Conservation (phyloP, 164 flowering plant species). For the Stephania cephalantha region DNA sequence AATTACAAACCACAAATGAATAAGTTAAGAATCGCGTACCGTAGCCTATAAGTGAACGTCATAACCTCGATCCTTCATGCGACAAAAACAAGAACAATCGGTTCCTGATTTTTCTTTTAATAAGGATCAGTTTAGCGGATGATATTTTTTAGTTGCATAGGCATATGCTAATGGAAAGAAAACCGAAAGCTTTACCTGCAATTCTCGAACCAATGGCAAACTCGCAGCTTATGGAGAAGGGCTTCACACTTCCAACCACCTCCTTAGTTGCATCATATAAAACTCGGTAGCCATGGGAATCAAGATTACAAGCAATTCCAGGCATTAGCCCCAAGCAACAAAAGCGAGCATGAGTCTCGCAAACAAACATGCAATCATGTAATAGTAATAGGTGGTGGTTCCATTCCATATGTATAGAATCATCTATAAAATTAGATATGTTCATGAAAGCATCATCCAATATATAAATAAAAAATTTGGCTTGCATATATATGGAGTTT, state of each 20-base stretch:
- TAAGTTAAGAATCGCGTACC: constrained; percentile 42
- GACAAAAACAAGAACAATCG: constrained; percentile 5
- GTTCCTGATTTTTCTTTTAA: not conserved
- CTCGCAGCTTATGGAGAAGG: constrained; percentile 93
- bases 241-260: constrained; percentile 82
- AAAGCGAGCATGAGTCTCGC: constrained; percentile 65
- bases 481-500: too few relatives aligned
- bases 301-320: constrained; percentile 91
- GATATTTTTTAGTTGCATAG: not conserved
- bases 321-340: constrained; percentile 50
- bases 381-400: not conserved
- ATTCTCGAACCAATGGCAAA: constrained; percentile 86
- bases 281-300: constrained; percentile 84
- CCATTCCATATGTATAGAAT: not conserved
- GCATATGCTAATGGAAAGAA: not conserved
- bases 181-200: constrained; percentile 46
- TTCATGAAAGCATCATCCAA: not conserved
- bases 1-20: not conserved
- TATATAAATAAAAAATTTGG: too few relatives aligned
- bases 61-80: constrained; percentile 75
- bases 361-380: constrained; percentile 7
- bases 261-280: constrained; percentile 91
- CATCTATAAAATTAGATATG: not conserved
- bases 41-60: constrained; percentile 96
- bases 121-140: not conserved